Percentiles rank a stretch among this genome's conserved stretches.
phyloP scores from a whole-genome alignment of 2,329 filamentous ascomycete species.

The Colletotrichum sp. region DNA sequence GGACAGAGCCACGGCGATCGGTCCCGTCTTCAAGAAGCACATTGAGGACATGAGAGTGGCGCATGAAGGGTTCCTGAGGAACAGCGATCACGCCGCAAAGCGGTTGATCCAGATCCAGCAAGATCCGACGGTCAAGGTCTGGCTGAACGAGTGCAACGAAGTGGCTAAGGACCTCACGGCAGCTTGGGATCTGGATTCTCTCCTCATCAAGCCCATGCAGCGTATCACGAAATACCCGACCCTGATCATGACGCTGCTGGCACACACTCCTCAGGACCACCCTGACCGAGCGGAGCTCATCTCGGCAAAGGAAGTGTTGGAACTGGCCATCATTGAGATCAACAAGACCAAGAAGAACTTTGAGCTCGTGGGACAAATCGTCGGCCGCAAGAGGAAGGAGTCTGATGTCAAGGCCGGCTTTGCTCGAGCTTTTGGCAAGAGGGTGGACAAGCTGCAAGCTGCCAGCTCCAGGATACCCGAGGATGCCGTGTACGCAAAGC shows the following conservation, averaged over 20 bases:
- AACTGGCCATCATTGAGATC: constrained; percentile 80
- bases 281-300: constrained; percentile 76
- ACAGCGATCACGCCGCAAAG: constrained; percentile 67
- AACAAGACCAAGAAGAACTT: constrained; percentile 96
- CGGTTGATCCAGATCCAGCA: constrained; percentile 67
- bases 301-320: constrained; percentile 56
- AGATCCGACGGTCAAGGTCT: constrained; percentile 73
- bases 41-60: constrained; percentile 65
- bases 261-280: constrained; percentile 81
- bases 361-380: constrained; percentile 88
- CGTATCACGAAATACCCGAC: constrained; percentile 93
- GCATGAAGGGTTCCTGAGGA: constrained; percentile 68
- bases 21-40: constrained; percentile 59
- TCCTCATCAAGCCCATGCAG: constrained; percentile 98
- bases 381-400: constrained; percentile 84
- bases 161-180: constrained; percentile 91
- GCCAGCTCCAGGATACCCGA: constrained; percentile 67
- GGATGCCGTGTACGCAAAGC: constrained; percentile 79
- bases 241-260: constrained; percentile 79
- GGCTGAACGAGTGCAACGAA: constrained; percentile 91
- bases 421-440: constrained; percentile 87
- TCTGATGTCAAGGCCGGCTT: constrained; percentile 86
- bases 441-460: constrained; percentile 83
- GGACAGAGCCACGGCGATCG: constrained; percentile 58
- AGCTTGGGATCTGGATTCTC: constrained; percentile 92